Percentiles rank a stretch among this genome's conserved stretches.
Evolutionary conservation across 2,329 filamentous ascomycete genomes (phyloP).

Genomic region (Penicillium thymicola): DNA sequence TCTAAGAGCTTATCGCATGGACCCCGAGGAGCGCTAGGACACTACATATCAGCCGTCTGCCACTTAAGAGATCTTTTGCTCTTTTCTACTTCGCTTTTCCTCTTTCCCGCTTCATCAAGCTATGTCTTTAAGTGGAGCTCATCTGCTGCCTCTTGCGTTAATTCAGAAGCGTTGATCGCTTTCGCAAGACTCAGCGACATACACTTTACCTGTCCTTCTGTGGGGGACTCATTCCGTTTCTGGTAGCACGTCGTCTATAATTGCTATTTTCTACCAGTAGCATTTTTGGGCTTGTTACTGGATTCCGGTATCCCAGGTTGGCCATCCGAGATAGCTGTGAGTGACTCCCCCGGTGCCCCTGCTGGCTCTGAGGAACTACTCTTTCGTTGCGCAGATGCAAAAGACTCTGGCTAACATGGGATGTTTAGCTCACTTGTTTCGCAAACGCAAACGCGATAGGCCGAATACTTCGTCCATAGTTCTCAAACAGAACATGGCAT

Average conservation of each 20-base stretch:
- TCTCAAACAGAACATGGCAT: conserved; percentile 3
- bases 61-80: not conserved
- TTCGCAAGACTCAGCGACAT: not conserved
- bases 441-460: not conserved
- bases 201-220: not conserved
- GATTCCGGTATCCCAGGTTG: not conserved
- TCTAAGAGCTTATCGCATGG: not conserved
- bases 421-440: not conserved
- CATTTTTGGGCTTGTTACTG: conserved; percentile 1
- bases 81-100: not conserved
- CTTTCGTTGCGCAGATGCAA: not conserved
- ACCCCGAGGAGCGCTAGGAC: not conserved
- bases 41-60: not conserved
- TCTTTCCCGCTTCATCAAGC: conserved; percentile 1
- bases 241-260: not conserved
- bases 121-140: conserved; percentile 9
- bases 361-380: not conserved
- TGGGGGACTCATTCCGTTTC: not conserved
- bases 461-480: not conserved
- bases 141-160: conserved; percentile 12
- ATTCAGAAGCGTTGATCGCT: conserved; percentile 18
- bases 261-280: not conserved
- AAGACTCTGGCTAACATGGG: not conserved
- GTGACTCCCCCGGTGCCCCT: not conserved
- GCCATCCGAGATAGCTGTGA: not conserved